Percentiles rank a stretch among this genome's conserved stretches.
These are phyloP conservation scores for Orbilia brochopaga DNA, from an alignment of 2,329 filamentous ascomycete species.

Conservation along the genomic window DNA sequence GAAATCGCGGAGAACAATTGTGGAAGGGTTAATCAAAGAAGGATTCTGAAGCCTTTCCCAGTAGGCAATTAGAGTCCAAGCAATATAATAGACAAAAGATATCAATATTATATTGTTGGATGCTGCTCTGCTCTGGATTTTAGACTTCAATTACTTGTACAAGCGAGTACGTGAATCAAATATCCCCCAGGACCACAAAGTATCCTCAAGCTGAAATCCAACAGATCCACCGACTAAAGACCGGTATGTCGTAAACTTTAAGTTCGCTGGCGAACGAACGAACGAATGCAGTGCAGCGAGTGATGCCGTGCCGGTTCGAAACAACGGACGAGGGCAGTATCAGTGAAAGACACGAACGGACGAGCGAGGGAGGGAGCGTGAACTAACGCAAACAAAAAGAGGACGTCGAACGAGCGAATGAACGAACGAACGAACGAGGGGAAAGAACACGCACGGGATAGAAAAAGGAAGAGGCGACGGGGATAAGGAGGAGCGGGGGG, in stretches of 20 bases:
- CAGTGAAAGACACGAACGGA: conserved; percentile 37
- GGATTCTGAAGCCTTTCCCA: background rate
- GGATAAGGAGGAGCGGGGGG: conserved; percentile 4
- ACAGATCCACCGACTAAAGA: conserved; percentile 17
- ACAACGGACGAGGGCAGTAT: conserved; percentile 20
- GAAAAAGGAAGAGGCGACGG: conserved; percentile 28
- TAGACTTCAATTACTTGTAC: conserved; percentile 37
- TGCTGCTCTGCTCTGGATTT: conserved; percentile 9
- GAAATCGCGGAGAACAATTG: conserved; percentile 12
- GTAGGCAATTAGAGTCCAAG: conserved; percentile 7
- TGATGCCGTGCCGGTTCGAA: conserved; percentile 13
- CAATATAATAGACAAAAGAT: background rate
- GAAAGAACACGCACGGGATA: no score
- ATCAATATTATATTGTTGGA: conserved; percentile 8
- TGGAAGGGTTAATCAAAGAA: background rate
- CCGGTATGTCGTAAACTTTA: conserved; percentile 38
- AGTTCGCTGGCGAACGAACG: conserved; percentile 16
- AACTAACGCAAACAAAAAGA: conserved; percentile 14
- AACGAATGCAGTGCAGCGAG: conserved; percentile 23
- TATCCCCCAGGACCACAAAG: conserved; percentile 18
- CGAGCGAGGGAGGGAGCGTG: conserved; percentile 18
- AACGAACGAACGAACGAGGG: no score
- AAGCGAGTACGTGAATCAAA: conserved; percentile 40
- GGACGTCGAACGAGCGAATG: conserved; percentile 20
- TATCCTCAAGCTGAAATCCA: conserved; percentile 24